Conservation (phyloP, 805 yeast genomes). For the Cyberlindnera maritima region DNA sequence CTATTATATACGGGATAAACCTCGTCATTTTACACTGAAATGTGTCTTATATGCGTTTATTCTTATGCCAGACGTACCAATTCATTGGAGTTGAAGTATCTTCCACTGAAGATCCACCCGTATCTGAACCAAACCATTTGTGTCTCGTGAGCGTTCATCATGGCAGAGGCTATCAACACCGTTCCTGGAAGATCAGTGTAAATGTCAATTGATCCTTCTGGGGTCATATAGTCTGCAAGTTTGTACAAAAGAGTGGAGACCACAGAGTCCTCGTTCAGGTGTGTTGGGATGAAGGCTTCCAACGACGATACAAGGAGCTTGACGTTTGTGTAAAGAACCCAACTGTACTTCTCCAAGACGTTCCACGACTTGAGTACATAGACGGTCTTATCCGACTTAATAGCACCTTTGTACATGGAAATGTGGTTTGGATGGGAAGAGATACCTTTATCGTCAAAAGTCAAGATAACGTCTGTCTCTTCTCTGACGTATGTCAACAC, state of each 20-base stretch:
- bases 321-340: slow-evolving; percentile 29
- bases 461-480: slow-evolving; percentile 46
- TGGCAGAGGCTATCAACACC: slow-evolving; percentile 53
- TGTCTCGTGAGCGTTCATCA: slow-evolving; percentile 78
- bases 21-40: too few relatives aligned
- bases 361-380: slow-evolving; percentile 33
- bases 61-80: slow-evolving; percentile 32
- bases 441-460: slow-evolving; percentile 82
- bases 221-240: neutral
- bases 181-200: slow-evolving; percentile 31
- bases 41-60: too few relatives aligned
- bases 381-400: slow-evolving; percentile 16
- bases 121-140: slow-evolving; percentile 96
- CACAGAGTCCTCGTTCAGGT: neutral
- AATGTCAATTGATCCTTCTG: slow-evolving; percentile 22
- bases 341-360: slow-evolving; percentile 45
- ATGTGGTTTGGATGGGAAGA: slow-evolving; percentile 88
- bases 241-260: neutral
- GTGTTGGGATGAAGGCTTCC: neutral
- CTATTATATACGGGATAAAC: too few relatives aligned
- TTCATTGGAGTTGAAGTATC: slow-evolving; percentile 78
- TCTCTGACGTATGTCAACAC: slow-evolving; percentile 38
- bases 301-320: neutral
- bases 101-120: slow-evolving; percentile 77
- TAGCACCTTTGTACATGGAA: slow-evolving; percentile 50